Conservation (phyloP, 768 basidiomycete species). For the Psilocybe sp. region DNA sequence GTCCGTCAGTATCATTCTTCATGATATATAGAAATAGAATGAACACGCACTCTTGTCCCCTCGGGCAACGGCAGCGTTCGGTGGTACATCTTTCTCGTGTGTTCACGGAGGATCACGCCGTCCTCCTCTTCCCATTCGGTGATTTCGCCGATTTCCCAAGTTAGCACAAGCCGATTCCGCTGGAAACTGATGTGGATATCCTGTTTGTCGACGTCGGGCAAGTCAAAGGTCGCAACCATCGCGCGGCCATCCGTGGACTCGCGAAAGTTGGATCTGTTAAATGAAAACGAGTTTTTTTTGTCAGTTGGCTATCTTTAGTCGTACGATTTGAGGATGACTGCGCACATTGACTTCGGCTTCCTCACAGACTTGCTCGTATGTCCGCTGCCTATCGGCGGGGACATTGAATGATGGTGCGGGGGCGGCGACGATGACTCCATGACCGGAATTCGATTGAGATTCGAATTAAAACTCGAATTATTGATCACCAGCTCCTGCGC, state of each 20-base stretch:
- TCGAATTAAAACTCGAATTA: slow-evolving; percentile 22
- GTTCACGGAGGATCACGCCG: slow-evolving; percentile 58
- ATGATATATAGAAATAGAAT: background rate
- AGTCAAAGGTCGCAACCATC: slow-evolving; percentile 68
- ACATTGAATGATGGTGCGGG: slow-evolving; percentile 11
- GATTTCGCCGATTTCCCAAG: slow-evolving; percentile 61
- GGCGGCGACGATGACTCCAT: slow-evolving; percentile 32
- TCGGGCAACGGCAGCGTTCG: slow-evolving; percentile 72
- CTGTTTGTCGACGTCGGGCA: slow-evolving; percentile 67
- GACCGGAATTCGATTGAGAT: slow-evolving; percentile 21
- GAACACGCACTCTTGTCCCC: slow-evolving; percentile 57
- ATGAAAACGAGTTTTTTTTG: slow-evolving; percentile 11
- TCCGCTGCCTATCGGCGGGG: too few relatives aligned
- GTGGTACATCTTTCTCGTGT: slow-evolving; percentile 59
- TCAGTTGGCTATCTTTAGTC: background rate
- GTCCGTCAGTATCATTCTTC: background rate
- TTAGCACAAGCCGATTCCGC: slow-evolving; percentile 56
- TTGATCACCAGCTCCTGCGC: slow-evolving; percentile 30
- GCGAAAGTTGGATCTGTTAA: slow-evolving; percentile 59
- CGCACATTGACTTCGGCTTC: slow-evolving; percentile 64
- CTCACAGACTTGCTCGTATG: slow-evolving; percentile 40
- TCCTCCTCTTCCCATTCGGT: slow-evolving; percentile 62
- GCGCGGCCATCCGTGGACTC: slow-evolving; percentile 71
- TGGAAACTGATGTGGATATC: slow-evolving; percentile 77
- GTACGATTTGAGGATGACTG: background rate